Conservation (phyloP, 805 yeast genomes). For the Saccharomycopsis olivae region DNA sequence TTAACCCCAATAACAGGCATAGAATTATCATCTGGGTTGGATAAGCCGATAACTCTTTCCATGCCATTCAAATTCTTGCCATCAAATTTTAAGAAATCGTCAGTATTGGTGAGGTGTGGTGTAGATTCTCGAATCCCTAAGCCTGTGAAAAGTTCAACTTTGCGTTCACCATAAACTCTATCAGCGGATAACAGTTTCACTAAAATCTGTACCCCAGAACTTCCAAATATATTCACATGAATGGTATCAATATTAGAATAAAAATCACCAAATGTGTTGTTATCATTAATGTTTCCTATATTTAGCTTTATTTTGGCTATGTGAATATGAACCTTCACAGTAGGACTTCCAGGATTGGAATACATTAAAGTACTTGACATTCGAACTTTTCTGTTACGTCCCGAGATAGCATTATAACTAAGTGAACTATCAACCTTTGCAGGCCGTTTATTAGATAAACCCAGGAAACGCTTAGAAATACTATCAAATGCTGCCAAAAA, state of each 20-base stretch:
- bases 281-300: background rate
- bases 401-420: background rate
- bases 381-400: conserved; percentile 8
- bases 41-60: conserved; percentile 26
- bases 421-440: background rate
- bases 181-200: conserved; percentile 16
- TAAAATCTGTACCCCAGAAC: conserved; percentile 6
- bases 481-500: background rate
- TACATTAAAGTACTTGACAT: conserved; percentile 6
- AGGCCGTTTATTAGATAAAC: background rate
- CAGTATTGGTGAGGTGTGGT: too few species aligned
- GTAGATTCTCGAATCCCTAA: background rate
- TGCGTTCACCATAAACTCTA: conserved; percentile 10
- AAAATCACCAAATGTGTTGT: conserved; percentile 11
- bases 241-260: background rate
- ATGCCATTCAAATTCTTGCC: conserved; percentile 8
- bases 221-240: conserved; percentile 10
- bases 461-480: background rate
- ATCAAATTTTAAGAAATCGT: background rate
- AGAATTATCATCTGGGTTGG: conserved; percentile 26
- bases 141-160: too few species aligned
- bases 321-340: conserved; percentile 6
- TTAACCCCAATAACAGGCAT: conserved; percentile 34
- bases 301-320: background rate
- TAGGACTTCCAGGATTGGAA: background rate